Conservation (phyloP, 495 filamentous ascomycete species). For the Xylaria palmicola region DNA sequence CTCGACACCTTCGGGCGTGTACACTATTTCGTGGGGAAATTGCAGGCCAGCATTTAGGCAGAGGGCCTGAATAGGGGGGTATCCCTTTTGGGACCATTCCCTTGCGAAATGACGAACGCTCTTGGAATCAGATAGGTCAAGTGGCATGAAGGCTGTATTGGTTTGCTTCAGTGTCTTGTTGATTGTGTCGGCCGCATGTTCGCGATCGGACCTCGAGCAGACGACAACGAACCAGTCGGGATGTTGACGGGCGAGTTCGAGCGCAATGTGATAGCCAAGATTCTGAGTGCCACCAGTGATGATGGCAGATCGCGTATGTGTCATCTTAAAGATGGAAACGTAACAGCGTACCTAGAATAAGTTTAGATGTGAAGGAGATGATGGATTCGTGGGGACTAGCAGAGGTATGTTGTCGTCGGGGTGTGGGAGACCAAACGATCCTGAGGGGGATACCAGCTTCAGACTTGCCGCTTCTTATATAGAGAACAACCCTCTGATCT, state of each 20-base stretch:
- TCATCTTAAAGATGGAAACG: slow-evolving; percentile 1
- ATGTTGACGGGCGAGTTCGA: slow-evolving; percentile 45
- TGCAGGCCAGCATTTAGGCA: slow-evolving; percentile 49
- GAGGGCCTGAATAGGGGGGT: slow-evolving; percentile 43
- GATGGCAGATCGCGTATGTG: slow-evolving; percentile 41
- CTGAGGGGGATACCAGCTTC: too few species aligned
- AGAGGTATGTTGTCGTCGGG: too few species aligned
- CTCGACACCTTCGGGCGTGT: slow-evolving; percentile 43
- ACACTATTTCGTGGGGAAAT: slow-evolving; percentile 30
- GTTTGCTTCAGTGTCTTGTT: slow-evolving; percentile 37
- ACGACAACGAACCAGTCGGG: slow-evolving; percentile 42
- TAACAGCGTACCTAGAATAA: background rate
- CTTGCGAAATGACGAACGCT: slow-evolving; percentile 40
- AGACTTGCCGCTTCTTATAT: too few species aligned
- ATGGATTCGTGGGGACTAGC: too few species aligned
- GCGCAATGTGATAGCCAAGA: slow-evolving; percentile 45
- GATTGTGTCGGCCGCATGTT: slow-evolving; percentile 36
- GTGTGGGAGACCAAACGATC: too few species aligned
- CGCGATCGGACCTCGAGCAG: slow-evolving; percentile 41
- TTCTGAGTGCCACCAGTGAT: slow-evolving; percentile 50
- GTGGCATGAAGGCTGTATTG: slow-evolving; percentile 40
- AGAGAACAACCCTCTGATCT: too few species aligned
- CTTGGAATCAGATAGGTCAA: slow-evolving; percentile 39
- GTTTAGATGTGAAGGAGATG: background rate
- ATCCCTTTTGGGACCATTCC: slow-evolving; percentile 30